A percentile compares a stretch with the other conserved stretches of the same genome.
Evolutionary conservation across 345 rosid species (phyloP).

Genomic region (Pistacia vera): DNA sequence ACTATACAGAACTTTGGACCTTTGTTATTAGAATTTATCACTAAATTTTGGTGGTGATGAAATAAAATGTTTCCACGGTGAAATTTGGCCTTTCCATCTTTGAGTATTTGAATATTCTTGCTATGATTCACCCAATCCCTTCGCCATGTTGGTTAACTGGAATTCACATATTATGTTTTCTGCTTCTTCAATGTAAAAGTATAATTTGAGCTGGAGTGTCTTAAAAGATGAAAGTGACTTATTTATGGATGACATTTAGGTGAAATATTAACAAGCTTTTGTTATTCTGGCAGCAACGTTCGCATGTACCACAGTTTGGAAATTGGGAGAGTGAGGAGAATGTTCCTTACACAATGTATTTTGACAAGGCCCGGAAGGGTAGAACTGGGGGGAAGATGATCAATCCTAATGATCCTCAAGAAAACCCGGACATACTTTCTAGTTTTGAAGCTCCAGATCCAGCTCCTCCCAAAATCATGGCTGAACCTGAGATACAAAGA

Average conservation of each 20-base stretch:
- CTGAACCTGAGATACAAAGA: slow-evolving; percentile 44
- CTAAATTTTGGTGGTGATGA: background rate
- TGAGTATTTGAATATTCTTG: background rate
- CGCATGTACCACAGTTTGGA: slow-evolving; percentile 84
- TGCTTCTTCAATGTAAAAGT: background rate
- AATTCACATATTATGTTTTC: background rate
- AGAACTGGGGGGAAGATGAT: slow-evolving; percentile 53
- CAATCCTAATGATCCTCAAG: slow-evolving; percentile 81
- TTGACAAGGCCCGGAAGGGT: slow-evolving; percentile 80
- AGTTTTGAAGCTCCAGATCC: slow-evolving; percentile 36
- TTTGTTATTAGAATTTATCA: too few relatives aligned
- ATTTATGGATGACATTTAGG: background rate
- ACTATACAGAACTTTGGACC: background rate
- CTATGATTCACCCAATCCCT: background rate
- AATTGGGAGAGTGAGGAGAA: slow-evolving; percentile 81
- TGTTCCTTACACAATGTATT: slow-evolving; percentile 87
- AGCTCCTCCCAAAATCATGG: slow-evolving; percentile 42
- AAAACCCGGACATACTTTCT: slow-evolving; percentile 46
- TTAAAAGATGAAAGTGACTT: background rate
- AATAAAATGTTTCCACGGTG: background rate
- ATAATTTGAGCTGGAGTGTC: background rate
- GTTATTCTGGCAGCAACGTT: slow-evolving; percentile 53
- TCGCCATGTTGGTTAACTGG: background rate
- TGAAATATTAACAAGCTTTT: slow-evolving; percentile 21
- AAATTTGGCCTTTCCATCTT: background rate